Base-by-base conservation (phyloP, 345 rosid species). In the Citrus inodora region DNA sequence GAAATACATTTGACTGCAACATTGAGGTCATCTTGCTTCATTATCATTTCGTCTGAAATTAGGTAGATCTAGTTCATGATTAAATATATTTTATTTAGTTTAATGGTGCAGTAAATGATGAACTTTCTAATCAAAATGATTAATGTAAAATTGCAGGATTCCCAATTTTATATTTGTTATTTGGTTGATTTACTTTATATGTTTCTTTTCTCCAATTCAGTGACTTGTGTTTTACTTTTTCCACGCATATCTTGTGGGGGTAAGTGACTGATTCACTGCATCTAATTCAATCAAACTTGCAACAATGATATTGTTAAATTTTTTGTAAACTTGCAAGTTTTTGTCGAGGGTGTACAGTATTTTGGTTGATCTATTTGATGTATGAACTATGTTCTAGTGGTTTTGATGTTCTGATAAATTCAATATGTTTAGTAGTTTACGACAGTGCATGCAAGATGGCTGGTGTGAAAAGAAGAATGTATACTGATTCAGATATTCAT, bases 361-460 rank as follows among this genome's bases (percentile, higher is more conserved):
- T 75, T 25, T 63, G 46, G 48, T 82, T 73, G 73, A 28, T 55
- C 37, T 60, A 30, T 77, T 37, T 81, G 68, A 28, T 27, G 30
- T 55, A 69, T 46, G 58, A 70, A 38, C 74, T 60, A 67, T 79
- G 75, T 78, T 73, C 24, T 46, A 62, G 22, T 65, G 66, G 77
- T 35, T 48, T 32, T 75, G 51, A 25, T 84, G 66, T 89, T 88
- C 87, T 89, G 67, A 89, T 87, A 73, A 84, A 83, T 88, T 86
- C 84, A 75, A 86, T 85, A 83, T 86, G 84, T 85, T 87, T 88
- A 94, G 97, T 86, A 89, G 89, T 88, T 86, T 76, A 85, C 90
- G 83, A 89, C 95, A 90, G 97, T 88, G 88, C 70, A 81, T 82
- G 73, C 93, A 87, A 94, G 94, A 94, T 94, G 98, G 93, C 98